A percentile compares a stretch with the other conserved stretches of the same genome.
These are phyloP conservation scores for Parietichytrium sp. DNA, from an alignment of 108 stramenopile genomes.

Conservation along the genomic window DNA sequence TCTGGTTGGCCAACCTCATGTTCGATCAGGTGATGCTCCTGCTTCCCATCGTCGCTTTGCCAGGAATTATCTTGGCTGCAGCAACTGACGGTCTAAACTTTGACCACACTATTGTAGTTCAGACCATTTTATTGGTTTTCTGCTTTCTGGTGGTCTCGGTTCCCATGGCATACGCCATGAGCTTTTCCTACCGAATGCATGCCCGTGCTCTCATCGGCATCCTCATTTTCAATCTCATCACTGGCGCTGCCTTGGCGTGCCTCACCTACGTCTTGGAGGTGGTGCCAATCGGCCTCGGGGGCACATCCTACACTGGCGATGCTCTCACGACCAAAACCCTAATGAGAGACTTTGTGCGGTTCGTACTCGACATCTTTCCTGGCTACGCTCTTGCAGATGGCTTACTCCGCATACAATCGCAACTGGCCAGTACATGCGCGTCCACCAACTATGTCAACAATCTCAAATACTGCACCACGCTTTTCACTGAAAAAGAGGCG, in stretches of 20 bases:
- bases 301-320: too few species aligned
- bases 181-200: neutral
- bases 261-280: constrained; percentile 26
- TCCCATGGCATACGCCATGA: constrained; percentile 15
- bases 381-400: constrained; percentile 43
- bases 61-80: neutral
- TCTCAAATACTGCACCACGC: neutral
- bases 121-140: constrained; percentile 43
- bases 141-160: constrained; percentile 39
- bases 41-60: constrained; percentile 18
- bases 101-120: neutral
- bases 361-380: constrained; percentile 26
- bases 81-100: neutral
- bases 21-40: neutral
- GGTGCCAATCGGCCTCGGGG: neutral
- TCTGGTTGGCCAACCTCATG: neutral
- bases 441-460: neutral
- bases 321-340: neutral
- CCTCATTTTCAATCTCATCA: neutral
- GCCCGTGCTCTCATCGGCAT: neutral
- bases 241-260: neutral
- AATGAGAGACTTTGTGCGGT: constrained; percentile 11
- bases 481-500: too few species aligned
- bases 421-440: neutral
- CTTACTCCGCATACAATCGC: neutral